Percentiles rank a stretch among this genome's conserved stretches.
Conservation (phyloP, 441 rosid genomes). For the Isatis lusitanica region DNA sequence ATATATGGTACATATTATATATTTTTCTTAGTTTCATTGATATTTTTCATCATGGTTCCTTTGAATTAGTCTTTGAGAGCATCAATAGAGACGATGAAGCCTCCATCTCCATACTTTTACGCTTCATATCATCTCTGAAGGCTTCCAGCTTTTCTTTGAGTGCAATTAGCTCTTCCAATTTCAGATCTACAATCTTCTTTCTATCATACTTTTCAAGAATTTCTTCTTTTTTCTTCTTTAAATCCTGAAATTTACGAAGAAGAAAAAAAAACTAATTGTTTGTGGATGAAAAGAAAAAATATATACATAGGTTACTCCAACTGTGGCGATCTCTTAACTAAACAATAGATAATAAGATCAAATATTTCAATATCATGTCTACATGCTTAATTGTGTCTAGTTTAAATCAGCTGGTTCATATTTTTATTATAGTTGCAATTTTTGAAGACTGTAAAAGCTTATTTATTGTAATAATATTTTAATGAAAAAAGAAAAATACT, state of each 20-base stretch:
- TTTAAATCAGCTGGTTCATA: background rate
- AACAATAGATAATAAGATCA: background rate
- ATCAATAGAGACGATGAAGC: background rate
- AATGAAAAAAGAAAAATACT: background rate
- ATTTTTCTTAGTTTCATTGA: background rate
- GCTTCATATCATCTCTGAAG: background rate
- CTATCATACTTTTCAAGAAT: background rate
- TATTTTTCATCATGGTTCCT: background rate
- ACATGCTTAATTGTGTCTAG: background rate
- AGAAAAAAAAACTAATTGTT: too few species aligned
- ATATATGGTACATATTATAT: background rate
- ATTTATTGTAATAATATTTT: background rate
- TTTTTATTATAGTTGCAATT: too few species aligned
- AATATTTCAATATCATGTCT: background rate
- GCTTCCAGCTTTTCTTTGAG: background rate
- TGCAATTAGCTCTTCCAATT: background rate
- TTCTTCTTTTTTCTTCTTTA: background rate
- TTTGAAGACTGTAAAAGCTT: background rate
- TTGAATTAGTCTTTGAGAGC: background rate
- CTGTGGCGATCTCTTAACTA: background rate
- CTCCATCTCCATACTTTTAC: background rate
- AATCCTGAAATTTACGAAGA: background rate
- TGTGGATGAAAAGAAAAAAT: background rate
- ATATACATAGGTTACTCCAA: too few species aligned
- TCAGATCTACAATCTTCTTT: background rate